These are phyloP conservation scores for Ephemerocybe angulata DNA, from an alignment of 768 basidiomycete species.

Conservation along the genomic window DNA sequence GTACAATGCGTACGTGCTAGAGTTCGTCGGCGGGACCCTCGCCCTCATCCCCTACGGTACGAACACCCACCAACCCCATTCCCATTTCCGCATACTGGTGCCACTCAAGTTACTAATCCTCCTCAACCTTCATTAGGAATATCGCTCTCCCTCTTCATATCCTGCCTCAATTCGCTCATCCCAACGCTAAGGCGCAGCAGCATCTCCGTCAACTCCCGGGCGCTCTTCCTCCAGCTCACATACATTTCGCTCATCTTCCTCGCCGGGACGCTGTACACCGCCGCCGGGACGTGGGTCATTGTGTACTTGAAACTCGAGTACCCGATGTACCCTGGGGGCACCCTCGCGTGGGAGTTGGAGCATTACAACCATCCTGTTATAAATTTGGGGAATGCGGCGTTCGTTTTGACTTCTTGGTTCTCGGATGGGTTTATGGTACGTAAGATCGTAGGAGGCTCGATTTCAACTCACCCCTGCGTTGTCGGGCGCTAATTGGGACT, in stretches of 20 bases:
- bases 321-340: neutral
- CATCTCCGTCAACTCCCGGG: no score
- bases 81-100: no score
- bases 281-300: neutral
- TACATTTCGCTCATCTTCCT: neutral
- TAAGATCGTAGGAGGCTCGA: no score
- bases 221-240: neutral
- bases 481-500: no score
- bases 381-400: neutral
- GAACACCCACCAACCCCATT: no score
- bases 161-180: neutral
- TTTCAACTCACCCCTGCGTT: no score
- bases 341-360: neutral
- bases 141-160: neutral
- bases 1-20: no score
- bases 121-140: no score
- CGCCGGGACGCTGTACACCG: neutral
- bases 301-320: neutral
- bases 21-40: no score
- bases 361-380: neutral
- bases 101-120: no score
- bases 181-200: neutral
- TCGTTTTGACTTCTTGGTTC: neutral
- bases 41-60: no score
- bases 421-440: neutral